phyloP scores from a whole-genome alignment of 805 yeast species.

The Candida montana region DNA sequence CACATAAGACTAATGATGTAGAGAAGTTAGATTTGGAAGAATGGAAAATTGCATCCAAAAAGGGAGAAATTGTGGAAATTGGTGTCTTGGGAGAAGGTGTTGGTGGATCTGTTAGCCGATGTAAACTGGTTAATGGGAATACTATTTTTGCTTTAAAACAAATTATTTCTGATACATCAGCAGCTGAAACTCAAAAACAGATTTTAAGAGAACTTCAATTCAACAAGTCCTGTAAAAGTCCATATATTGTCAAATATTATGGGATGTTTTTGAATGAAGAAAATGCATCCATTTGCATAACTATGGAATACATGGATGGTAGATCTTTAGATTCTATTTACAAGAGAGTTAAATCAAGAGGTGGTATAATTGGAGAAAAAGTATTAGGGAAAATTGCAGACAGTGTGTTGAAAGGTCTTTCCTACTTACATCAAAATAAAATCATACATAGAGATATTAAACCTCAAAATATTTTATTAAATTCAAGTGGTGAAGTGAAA shows the following conservation, averaged over 20 bases:
- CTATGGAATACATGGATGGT: slow-evolving; percentile 98
- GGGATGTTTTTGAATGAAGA: slow-evolving; percentile 83
- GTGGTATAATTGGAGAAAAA: slow-evolving; percentile 88
- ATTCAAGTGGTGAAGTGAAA: slow-evolving; percentile 74
- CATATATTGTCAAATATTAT: slow-evolving; percentile 84
- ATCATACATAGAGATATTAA: slow-evolving; percentile 95
- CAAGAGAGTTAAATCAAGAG: slow-evolving; percentile 61
- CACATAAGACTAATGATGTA: slow-evolving; percentile 31
- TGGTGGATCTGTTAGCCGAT: slow-evolving; percentile 85
- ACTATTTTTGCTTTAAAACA: slow-evolving; percentile 77
- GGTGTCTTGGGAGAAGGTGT: slow-evolving; percentile 87
- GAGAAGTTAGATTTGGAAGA: slow-evolving; percentile 63
- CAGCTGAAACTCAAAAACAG: slow-evolving; percentile 76
- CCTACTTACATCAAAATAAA: slow-evolving; percentile 80
- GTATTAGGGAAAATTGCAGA: slow-evolving; percentile 89
- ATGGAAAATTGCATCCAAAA: slow-evolving; percentile 61
- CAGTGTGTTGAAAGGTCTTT: slow-evolving; percentile 75
- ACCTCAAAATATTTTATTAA: slow-evolving; percentile 86
- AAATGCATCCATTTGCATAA: slow-evolving; percentile 78
- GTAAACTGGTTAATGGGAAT: slow-evolving; percentile 52
- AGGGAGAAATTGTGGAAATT: slow-evolving; percentile 59
- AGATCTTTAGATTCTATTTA: slow-evolving; percentile 87
- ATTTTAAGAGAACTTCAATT: slow-evolving; percentile 87
- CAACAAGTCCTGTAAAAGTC: slow-evolving; percentile 75
- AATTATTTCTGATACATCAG: slow-evolving; percentile 49